A percentile compares a stretch with the other conserved stretches of the same genome.
phyloP scores from a whole-genome alignment of 306 rosid species.

The Cucurbita argyrosperma region DNA sequence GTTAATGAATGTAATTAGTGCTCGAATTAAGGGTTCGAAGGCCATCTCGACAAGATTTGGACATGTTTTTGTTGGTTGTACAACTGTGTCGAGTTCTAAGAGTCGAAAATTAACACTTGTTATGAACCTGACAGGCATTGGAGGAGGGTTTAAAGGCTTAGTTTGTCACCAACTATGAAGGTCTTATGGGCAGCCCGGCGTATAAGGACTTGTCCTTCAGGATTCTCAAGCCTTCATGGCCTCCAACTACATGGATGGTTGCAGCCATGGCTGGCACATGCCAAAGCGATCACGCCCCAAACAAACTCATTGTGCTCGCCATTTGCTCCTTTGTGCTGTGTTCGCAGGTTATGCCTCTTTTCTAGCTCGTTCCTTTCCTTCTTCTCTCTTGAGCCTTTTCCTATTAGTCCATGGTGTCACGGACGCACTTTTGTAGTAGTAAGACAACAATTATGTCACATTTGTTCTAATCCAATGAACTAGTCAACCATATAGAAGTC shows the following conservation, averaged over 20 bases:
- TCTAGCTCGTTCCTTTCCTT: too few relatives aligned
- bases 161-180: conserved; percentile 12
- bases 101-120: not conserved
- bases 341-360: too few relatives aligned
- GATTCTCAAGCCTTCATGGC: conserved; percentile 1
- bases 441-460: too few relatives aligned
- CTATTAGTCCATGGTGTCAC: too few relatives aligned
- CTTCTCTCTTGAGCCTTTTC: too few relatives aligned
- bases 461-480: too few relatives aligned
- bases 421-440: too few relatives aligned
- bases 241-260: conserved; percentile 5
- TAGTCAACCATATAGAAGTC: too few relatives aligned
- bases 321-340: not conserved
- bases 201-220: not conserved
- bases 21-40: not conserved
- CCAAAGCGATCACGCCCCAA: not conserved
- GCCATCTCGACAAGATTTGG: not conserved
- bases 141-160: not conserved
- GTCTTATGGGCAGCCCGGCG: not conserved
- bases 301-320: not conserved
- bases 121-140: not conserved
- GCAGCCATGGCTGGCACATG: not conserved
- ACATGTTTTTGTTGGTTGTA: not conserved
- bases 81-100: not conserved
- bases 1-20: not conserved